Conservation (phyloP, 1,139 yeast species). For the Taphrina populina region DNA sequence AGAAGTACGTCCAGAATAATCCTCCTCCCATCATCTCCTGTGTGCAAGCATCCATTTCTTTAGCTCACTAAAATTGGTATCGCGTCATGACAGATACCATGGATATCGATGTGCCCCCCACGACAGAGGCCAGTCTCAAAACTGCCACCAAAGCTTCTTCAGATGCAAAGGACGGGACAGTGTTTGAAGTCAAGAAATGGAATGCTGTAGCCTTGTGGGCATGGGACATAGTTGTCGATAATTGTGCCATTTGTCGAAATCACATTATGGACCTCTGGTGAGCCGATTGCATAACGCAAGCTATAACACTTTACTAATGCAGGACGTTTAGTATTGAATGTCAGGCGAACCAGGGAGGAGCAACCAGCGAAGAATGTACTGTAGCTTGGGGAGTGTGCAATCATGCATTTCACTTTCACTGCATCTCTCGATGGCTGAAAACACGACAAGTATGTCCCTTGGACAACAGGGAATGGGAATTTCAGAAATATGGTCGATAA, state of each 20-base stretch:
- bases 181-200: slow-evolving; percentile 65
- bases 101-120: slow-evolving; percentile 43
- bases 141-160: slow-evolving; percentile 23
- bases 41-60: no score
- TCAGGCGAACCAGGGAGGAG: slow-evolving; percentile 72
- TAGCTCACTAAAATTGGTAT: no score
- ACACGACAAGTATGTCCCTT: slow-evolving; percentile 97
- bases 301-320: no score
- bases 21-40: no score
- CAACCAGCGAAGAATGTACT: slow-evolving; percentile 74
- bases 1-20: no score
- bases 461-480: slow-evolving; percentile 82
- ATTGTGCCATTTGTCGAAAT: slow-evolving; percentile 97
- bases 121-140: slow-evolving; percentile 3
- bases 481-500: slow-evolving; percentile 71
- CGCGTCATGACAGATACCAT: slow-evolving; percentile 44
- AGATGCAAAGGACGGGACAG: slow-evolving; percentile 41
- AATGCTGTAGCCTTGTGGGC: slow-evolving; percentile 99
- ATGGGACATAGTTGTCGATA: slow-evolving; percentile 95
- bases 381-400: slow-evolving; percentile 98
- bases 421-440: slow-evolving; percentile 93
- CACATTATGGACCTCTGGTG: slow-evolving; percentile 94
- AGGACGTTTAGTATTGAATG: slow-evolving; percentile 67
- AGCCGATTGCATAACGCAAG: no score
- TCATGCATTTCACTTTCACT: slow-evolving; percentile 92